Base-by-base conservation (phyloP, 140 eudicot genomes). In the Cichorium intybus region DNA sequence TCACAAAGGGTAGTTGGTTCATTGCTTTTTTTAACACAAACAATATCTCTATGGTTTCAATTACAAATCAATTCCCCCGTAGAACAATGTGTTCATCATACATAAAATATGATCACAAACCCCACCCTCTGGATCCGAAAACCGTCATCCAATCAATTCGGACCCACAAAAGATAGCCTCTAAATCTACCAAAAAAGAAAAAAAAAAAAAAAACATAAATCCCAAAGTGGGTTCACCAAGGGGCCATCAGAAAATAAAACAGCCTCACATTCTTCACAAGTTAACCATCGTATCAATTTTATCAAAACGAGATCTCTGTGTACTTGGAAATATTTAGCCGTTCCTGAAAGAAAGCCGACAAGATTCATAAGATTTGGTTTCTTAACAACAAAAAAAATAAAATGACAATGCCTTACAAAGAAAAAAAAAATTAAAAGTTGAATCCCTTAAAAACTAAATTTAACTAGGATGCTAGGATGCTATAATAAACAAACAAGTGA, bases 211-310 rank as follows among this genome's bases (percentile, higher is more conserved):
- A 37, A 20, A 35, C 20, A 29, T 16, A 66, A 50, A 41, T 10
- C 57, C 16, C 10, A 15, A 48, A 56, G 37, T 43, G 26, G 48
- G 48, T 69, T 66, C 69, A 14, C 48, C 79, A 58, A 68, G 75
- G 80, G 80, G 80, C 80, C 60, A 60, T 75, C 65, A 75, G 80
- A 67, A 41, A 61, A 67, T 24, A 27, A 51, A 75, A 75, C 75
- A 51, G 80, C 80, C 80, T 39, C 80, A 52, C 70, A 75, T 60
- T 51, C 71, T 51, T 75, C 75, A 22, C 51, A 29, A 20, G 59
- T 67, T 56, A 60, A 67, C 33, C 39, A 37, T 66, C 68, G 6
- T 37, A 20, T 21, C 55, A 46, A 1, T 27, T 27, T 28, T 58
- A 26, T 75, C 69, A 75, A 68, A 68, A 75, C 2, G 80, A 75